A percentile compares a stretch with the other conserved stretches of the same genome.
These are phyloP conservation scores for Haplosporangium sp. DNA, from an alignment of 371 early-diverging fungal genomes.

Conservation along the genomic window DNA sequence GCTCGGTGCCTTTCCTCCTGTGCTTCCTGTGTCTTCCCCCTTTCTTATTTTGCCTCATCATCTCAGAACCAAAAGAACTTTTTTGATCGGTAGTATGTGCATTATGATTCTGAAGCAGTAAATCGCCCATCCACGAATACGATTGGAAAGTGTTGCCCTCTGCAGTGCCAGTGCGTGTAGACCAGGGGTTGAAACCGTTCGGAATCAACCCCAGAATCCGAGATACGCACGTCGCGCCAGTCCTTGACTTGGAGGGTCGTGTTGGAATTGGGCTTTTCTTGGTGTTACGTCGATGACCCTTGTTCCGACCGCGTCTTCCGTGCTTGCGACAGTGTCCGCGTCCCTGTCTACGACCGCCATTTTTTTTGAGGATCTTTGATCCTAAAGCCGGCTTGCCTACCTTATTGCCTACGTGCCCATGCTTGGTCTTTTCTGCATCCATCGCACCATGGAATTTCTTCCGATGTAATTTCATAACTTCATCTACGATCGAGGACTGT, in stretches of 20 bases:
- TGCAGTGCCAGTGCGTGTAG: slow-evolving; percentile 23
- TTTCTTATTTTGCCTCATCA: neutral
- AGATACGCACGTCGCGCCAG: slow-evolving; percentile 18
- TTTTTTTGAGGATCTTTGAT: neutral
- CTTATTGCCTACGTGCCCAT: slow-evolving; percentile 1
- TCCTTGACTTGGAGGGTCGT: neutral
- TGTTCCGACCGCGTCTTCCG: neutral
- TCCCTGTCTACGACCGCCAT: neutral
- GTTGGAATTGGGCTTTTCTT: neutral
- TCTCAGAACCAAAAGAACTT: neutral
- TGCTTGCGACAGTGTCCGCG: too few relatives aligned
- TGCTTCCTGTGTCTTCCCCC: neutral
- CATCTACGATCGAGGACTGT: slow-evolving; percentile 4
- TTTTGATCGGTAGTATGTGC: neutral
- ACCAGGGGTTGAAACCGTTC: slow-evolving; percentile 41
- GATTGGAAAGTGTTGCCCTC: slow-evolving; percentile 25
- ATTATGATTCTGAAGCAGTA: slow-evolving; percentile 35
- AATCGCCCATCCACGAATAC: slow-evolving; percentile 39
- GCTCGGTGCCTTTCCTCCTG: neutral
- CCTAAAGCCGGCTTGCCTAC: neutral
- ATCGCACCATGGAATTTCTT: neutral
- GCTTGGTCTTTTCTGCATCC: neutral
- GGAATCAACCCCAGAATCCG: slow-evolving; percentile 46
- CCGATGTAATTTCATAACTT: slow-evolving; percentile 11
- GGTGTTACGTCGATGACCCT: neutral